phyloP scores from a whole-genome alignment of 768 basidiomycete species.

The Boletus vinaceobasis region DNA sequence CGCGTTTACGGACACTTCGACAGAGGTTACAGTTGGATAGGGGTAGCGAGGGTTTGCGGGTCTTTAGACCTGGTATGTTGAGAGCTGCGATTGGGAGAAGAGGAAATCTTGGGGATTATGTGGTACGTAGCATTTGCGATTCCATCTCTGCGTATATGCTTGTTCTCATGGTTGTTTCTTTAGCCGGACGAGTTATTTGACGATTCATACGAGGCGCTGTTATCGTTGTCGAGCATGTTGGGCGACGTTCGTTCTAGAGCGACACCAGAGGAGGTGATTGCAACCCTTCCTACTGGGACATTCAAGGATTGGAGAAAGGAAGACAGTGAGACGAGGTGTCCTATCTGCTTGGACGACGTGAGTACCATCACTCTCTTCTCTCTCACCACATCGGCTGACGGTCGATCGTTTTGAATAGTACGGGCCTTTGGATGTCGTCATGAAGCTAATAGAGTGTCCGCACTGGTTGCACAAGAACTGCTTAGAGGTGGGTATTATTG shows the following conservation, averaged over 20 bases:
- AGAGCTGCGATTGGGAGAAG: conserved; percentile 21
- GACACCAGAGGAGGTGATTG: conserved; percentile 60
- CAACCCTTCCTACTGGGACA: conserved; percentile 53
- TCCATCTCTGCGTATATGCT: background rate
- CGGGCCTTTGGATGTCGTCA: conserved; percentile 52
- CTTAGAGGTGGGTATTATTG: conserved; percentile 51
- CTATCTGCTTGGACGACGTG: conserved; percentile 84
- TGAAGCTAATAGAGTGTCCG: conserved; percentile 65
- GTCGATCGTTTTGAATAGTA: conserved; percentile 46
- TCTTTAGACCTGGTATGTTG: conserved; percentile 24
- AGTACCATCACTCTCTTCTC: conserved; percentile 24
- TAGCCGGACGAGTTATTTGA: conserved; percentile 79
- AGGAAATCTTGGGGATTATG: conserved; percentile 40
- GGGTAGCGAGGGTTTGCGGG: conserved; percentile 15
- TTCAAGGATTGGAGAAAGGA: conserved; percentile 68
- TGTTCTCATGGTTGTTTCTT: conserved; percentile 4
- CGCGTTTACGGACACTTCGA: conserved; percentile 24
- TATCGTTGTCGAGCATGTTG: conserved; percentile 54
- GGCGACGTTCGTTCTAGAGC: conserved; percentile 68
- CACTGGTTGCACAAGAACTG: conserved; percentile 83
- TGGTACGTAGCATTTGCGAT: conserved; percentile 42
- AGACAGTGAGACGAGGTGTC: conserved; percentile 71
- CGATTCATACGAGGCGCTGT: conserved; percentile 66
- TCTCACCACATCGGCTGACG: background rate
- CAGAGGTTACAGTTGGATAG: conserved; percentile 31